Conservation (phyloP, 306 rosid genomes). For the Vigna mungo region DNA sequence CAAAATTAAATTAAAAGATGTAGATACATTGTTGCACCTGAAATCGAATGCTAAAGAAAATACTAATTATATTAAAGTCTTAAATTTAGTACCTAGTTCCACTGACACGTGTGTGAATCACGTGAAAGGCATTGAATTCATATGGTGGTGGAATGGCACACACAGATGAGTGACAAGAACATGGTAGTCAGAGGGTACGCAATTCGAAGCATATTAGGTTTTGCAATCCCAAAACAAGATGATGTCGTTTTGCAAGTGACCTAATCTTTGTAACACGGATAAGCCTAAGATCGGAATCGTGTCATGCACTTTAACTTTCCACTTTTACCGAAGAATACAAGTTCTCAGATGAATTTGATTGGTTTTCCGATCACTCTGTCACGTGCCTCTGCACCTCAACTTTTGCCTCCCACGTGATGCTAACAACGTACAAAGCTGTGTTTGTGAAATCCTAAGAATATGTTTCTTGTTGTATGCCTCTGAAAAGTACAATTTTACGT, state of each 20-base stretch:
- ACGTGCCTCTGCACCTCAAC: constrained; percentile 6
- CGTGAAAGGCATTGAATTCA: neutral
- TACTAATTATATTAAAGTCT: too few relatives aligned
- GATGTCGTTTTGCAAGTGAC: neutral
- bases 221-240: constrained; percentile 14
- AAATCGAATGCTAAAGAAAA: too few relatives aligned
- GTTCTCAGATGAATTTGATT: neutral
- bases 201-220: neutral
- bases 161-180: neutral
- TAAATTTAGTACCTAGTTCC: too few relatives aligned
- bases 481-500: too few relatives aligned
- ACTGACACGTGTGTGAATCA: neutral
- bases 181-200: neutral
- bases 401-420: too few relatives aligned
- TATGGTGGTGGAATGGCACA: neutral
- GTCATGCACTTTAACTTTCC: constrained; percentile 27
- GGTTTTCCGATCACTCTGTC: constrained; percentile 15
- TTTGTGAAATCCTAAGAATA: too few relatives aligned
- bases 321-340: constrained; percentile 8
- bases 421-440: too few relatives aligned
- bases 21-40: too few relatives aligned
- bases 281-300: neutral
- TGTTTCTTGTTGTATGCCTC: too few relatives aligned
- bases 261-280: constrained; percentile 18
- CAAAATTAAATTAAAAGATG: too few relatives aligned